A percentile compares a stretch with the other conserved stretches of the same genome.
These are phyloP conservation scores for Neofusicoccum cordaticola DNA, from an alignment of 2,329 filamentous ascomycete genomes.

Conservation along the genomic window DNA sequence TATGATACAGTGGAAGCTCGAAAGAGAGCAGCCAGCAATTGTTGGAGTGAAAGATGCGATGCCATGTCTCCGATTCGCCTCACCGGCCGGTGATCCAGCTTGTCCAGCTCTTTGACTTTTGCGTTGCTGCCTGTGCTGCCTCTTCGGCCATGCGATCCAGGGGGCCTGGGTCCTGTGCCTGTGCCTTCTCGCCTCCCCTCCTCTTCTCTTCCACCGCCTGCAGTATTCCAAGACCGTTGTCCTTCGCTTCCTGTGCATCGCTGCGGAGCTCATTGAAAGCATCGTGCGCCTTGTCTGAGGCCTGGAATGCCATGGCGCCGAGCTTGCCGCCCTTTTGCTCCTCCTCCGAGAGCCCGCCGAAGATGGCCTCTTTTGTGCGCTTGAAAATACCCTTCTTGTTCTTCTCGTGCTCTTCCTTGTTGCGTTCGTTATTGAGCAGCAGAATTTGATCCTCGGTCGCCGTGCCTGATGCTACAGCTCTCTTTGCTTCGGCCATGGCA, in stretches of 20 bases:
- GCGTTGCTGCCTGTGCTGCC: slow-evolving; percentile 34
- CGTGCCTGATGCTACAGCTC: slow-evolving; percentile 41
- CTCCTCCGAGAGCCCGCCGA: slow-evolving; percentile 32
- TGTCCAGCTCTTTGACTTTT: slow-evolving; percentile 45
- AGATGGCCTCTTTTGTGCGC: slow-evolving; percentile 31
- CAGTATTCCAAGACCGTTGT: slow-evolving; percentile 27
- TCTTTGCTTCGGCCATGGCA: slow-evolving; percentile 44
- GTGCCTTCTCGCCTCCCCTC: slow-evolving; percentile 28
- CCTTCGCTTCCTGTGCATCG: slow-evolving; percentile 4
- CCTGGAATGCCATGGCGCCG: slow-evolving; percentile 21
- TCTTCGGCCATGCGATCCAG: slow-evolving; percentile 47
- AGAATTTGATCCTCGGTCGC: slow-evolving; percentile 52
- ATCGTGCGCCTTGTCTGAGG: slow-evolving; percentile 9
- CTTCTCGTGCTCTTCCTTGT: slow-evolving; percentile 57
- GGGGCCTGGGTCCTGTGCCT: slow-evolving; percentile 44
- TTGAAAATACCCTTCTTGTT: slow-evolving; percentile 35
- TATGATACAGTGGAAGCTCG: slow-evolving; percentile 16
- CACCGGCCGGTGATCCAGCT: slow-evolving; percentile 44
- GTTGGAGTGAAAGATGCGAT: not conserved
- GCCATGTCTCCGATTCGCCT: slow-evolving; percentile 23
- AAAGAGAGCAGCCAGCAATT: not conserved
- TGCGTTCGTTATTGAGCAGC: slow-evolving; percentile 58
- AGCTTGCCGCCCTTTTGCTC: slow-evolving; percentile 38
- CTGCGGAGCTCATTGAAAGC: slow-evolving; percentile 11
- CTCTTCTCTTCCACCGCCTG: slow-evolving; percentile 33